A percentile compares a stretch with the other conserved stretches of the same genome.
These are phyloP conservation scores for Suhomyces bokatorum DNA, from an alignment of 1,139 yeast genomes.

Conservation along the genomic window DNA sequence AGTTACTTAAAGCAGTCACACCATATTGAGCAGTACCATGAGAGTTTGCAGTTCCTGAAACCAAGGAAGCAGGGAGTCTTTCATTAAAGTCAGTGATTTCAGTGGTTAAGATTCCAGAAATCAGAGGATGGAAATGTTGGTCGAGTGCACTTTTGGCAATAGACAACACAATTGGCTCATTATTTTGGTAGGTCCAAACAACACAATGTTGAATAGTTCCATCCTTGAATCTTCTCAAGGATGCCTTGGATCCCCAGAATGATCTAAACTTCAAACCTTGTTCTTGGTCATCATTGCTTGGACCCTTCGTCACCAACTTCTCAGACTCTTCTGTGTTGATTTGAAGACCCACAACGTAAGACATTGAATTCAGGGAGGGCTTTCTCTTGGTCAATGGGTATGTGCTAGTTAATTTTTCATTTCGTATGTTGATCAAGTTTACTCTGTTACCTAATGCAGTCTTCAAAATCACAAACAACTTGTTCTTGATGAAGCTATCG, in stretches of 20 bases:
- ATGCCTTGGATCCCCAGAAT: constrained; percentile 89
- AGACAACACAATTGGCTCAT: constrained; percentile 64
- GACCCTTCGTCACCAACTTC: constrained; percentile 83
- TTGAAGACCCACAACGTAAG: constrained; percentile 59
- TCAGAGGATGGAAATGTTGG: constrained; percentile 57
- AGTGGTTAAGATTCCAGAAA: constrained; percentile 42
- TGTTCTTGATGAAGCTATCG: constrained; percentile 64
- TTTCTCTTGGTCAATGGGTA: constrained; percentile 60
- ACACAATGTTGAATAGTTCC: constrained; percentile 89
- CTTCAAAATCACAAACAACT: constrained; percentile 56
- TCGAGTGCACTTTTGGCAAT: constrained; percentile 65
- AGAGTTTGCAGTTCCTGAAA: constrained; percentile 20
- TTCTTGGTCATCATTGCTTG: constrained; percentile 60
- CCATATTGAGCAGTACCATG: constrained; percentile 58
- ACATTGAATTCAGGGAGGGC: constrained; percentile 37
- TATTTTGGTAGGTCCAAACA: constrained; percentile 67
- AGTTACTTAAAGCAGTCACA: constrained; percentile 51
- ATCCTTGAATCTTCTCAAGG: constrained; percentile 86
- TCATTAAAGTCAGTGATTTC: constrained; percentile 47
- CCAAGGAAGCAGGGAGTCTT: constrained; percentile 58
- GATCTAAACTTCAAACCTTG: constrained; percentile 65
- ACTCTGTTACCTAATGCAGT: constrained; percentile 72
- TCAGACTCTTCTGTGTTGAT: constrained; percentile 77
- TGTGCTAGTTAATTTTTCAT: constrained; percentile 28
- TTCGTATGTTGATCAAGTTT: constrained; percentile 42